phyloP scores from a whole-genome alignment of 1,284 basidiomycete genomes.

The Cryptococcus sp. region DNA sequence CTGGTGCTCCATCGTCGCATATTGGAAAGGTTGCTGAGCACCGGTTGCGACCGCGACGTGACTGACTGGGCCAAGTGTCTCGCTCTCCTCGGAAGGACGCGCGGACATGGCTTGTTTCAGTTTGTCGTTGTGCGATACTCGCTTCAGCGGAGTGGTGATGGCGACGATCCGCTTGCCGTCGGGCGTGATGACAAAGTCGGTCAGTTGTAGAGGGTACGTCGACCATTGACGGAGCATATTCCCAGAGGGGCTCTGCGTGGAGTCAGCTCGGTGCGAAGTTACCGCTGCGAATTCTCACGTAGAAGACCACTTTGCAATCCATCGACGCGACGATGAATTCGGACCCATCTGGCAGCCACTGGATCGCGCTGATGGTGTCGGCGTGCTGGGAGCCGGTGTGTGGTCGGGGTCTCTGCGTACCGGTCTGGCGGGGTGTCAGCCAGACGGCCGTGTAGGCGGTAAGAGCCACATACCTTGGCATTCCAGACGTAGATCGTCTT shows the following conservation, averaged over 20 bases:
- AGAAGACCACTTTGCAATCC: slow-evolving; percentile 83
- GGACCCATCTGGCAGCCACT: slow-evolving; percentile 84
- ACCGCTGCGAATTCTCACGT: slow-evolving; percentile 62
- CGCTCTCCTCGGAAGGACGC: slow-evolving; percentile 23
- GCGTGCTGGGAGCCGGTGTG: slow-evolving; percentile 58
- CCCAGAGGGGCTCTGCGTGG: slow-evolving; percentile 54
- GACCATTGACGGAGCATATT: slow-evolving; percentile 69
- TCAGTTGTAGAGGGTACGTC: slow-evolving; percentile 77
- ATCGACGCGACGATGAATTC: slow-evolving; percentile 89
- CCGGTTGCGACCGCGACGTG: slow-evolving; percentile 1
- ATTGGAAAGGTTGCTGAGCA: slow-evolving; percentile 17
- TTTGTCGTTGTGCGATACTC: slow-evolving; percentile 42
- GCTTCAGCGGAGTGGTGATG: slow-evolving; percentile 65
- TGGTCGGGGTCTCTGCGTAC: slow-evolving; percentile 19
- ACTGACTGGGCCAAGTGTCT: slow-evolving; percentile 6
- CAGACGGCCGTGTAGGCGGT: too few species aligned
- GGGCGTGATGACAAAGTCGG: slow-evolving; percentile 83
- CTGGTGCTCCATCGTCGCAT: slow-evolving; percentile 45
- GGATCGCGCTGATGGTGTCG: slow-evolving; percentile 81
- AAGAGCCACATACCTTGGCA: slow-evolving; percentile 62
- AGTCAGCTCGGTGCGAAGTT: background rate
- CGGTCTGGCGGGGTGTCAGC: slow-evolving; percentile 23
- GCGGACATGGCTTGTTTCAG: slow-evolving; percentile 44
- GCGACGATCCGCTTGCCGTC: slow-evolving; percentile 81
- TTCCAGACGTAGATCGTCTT: slow-evolving; percentile 83